Base-by-base conservation (phyloP, 495 filamentous ascomycete genomes). In the Aspergillus avenaceus region DNA sequence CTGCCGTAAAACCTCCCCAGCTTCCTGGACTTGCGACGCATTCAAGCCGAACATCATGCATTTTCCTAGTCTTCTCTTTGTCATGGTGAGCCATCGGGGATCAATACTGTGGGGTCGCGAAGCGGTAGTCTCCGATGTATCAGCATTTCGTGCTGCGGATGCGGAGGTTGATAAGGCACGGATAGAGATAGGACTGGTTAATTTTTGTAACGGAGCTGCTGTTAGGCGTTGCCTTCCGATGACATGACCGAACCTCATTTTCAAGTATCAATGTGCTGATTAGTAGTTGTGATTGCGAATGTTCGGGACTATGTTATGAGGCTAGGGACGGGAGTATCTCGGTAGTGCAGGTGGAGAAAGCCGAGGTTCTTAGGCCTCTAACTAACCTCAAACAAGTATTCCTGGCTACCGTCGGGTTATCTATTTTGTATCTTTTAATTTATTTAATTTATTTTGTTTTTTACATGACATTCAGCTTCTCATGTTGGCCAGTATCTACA, bases 31-130 rank as follows among this genome's bases (percentile, higher is more conserved):
- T 60, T 97, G 90, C 18, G 62, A 53, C 5, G 68, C 64, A 7
- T 73, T 72, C 41, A 90, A 71, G 12, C 91, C 91, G 60, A 95
- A 95, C 54, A 78, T 78, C 54, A 96, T 81, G 66, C 93, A 95
- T 66, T 83, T 83, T 8, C 91, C 90, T n/a, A 96, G 66, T 32
- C 90, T 81, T 9, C 70, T 54, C 55, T 85, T 88, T 12, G 88
- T 80, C 38, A 86, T 80, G 13, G 84, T 80, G 41, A 95, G 84
- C 91, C 91, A 96, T 64, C 83, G 79, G 9, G 80, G 67, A 43
- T 74, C 67, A 38, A 76, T 63, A 26, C 55, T 52, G 52, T 68
- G 68, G 34, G 64, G 68, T 49, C 62, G 51, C 37, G 56, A 24
- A 28, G 57, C 37, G 41, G 52, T 54, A 38, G 37, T 41, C 42